Evolutionary conservation across 1,284 basidiomycete genomes (phyloP).

Genomic region (Naganishia liquefaciens): DNA sequence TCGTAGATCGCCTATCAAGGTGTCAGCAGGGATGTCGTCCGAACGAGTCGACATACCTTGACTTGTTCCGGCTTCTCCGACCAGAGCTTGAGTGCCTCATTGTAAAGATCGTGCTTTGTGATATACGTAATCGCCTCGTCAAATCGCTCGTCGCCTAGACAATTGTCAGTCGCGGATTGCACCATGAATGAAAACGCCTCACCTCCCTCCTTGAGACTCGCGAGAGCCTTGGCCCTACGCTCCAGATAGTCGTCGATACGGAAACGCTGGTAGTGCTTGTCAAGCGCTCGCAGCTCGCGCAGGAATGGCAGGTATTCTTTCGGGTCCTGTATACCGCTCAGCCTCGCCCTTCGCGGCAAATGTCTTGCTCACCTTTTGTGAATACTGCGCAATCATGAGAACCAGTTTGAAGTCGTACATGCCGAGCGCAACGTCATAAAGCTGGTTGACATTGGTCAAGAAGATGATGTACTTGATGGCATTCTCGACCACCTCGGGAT

Average conservation of each 20-base stretch:
- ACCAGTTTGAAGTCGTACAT: slow-evolving; percentile 99
- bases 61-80: slow-evolving; percentile 63
- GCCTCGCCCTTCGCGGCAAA: neutral
- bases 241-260: slow-evolving; percentile 91
- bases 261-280: slow-evolving; percentile 81
- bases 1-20: slow-evolving; percentile 62
- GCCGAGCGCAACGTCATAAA: slow-evolving; percentile 92
- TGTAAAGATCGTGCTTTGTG: slow-evolving; percentile 75
- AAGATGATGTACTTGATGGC: slow-evolving; percentile 99
- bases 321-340: slow-evolving; percentile 68
- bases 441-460: slow-evolving; percentile 85
- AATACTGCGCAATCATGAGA: slow-evolving; percentile 93
- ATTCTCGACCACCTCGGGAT: slow-evolving; percentile 81
- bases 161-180: too few relatives aligned
- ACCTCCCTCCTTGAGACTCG: slow-evolving; percentile 75
- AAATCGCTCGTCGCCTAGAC: slow-evolving; percentile 57
- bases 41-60: slow-evolving; percentile 57
- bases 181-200: slow-evolving; percentile 30
- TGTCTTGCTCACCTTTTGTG: slow-evolving; percentile 73
- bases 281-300: slow-evolving; percentile 77
- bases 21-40: slow-evolving; percentile 31
- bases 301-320: slow-evolving; percentile 97
- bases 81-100: slow-evolving; percentile 73
- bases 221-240: slow-evolving; percentile 72
- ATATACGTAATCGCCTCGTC: slow-evolving; percentile 78